phyloP scores from a whole-genome alignment of 208 protist genomes.

The Strigomonas culicis region DNA sequence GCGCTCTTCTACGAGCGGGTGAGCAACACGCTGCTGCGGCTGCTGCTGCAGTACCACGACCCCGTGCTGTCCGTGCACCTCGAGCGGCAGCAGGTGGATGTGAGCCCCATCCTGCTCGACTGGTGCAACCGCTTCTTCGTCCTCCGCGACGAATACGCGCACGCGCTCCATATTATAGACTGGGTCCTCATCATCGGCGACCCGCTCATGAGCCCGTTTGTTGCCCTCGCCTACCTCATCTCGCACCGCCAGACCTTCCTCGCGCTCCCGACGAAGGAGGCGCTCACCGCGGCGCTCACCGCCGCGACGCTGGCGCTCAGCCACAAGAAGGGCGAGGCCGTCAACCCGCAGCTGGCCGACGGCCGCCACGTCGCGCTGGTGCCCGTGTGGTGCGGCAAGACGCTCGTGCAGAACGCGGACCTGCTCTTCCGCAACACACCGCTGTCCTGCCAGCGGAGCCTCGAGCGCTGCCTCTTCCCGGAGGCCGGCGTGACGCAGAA shows the following conservation, averaged over 20 bases:
- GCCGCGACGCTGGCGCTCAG: conserved; percentile 28
- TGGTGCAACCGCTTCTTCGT: conserved; percentile 66
- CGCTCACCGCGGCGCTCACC: not conserved
- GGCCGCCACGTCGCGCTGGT: conserved; percentile 48
- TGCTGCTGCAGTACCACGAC: conserved; percentile 92
- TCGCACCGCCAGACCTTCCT: conserved; percentile 49
- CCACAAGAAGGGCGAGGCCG: conserved; percentile 23
- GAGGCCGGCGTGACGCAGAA: conserved; percentile 40
- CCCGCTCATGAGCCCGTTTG: conserved; percentile 62
- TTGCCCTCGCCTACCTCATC: conserved; percentile 65
- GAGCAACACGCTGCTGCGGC: conserved; percentile 47
- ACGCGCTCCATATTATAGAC: conserved; percentile 60
- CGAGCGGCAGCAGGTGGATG: conserved; percentile 65
- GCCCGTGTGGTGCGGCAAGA: conserved; percentile 53
- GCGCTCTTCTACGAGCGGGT: conserved; percentile 25
- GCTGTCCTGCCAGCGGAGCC: conserved; percentile 47
- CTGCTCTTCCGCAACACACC: conserved; percentile 73
- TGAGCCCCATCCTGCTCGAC: conserved; percentile 41
- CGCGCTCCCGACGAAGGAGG: conserved; percentile 16
- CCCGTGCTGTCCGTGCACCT: conserved; percentile 75
- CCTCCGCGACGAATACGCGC: conserved; percentile 26
- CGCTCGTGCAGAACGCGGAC: conserved; percentile 72
- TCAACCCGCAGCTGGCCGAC: conserved; percentile 40
- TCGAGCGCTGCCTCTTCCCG: conserved; percentile 62
- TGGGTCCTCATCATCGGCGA: conserved; percentile 75